These are phyloP conservation scores for Cryptosporidium ryanae DNA, from an alignment of 169 alveolate genomes.

Conservation along the genomic window DNA sequence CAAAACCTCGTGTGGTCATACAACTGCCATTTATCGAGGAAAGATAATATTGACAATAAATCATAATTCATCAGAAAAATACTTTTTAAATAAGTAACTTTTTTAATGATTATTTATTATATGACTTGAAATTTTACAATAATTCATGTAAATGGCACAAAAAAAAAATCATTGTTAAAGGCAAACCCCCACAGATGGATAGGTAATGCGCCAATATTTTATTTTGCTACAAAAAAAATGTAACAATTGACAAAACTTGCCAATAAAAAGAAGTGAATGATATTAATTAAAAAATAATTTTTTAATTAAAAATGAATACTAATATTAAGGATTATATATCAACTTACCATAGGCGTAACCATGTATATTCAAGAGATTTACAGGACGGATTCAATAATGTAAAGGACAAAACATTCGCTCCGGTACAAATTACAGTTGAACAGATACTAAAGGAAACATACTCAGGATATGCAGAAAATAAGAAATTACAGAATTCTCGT, in stretches of 20 bases:
- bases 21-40: conserved; percentile 48
- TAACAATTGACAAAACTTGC: conserved; percentile 18
- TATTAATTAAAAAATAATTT: background rate
- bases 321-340: conserved; percentile 34
- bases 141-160: too few relatives aligned
- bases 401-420: conserved; percentile 96
- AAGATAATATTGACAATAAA: conserved; percentile 21
- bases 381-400: conserved; percentile 81
- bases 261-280: background rate
- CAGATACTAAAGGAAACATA: conserved; percentile 93
- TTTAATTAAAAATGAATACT: background rate
- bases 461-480: conserved; percentile 11
- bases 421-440: conserved; percentile 98
- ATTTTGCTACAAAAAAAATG: conserved; percentile 4
- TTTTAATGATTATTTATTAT: too few relatives aligned
- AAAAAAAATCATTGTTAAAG: too few relatives aligned
- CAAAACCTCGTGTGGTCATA: conserved; percentile 47
- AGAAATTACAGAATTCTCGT: too few relatives aligned
- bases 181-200: conserved; percentile 56
- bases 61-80: conserved; percentile 20
- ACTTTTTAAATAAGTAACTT: too few relatives aligned
- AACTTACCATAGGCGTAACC: conserved; percentile 24
- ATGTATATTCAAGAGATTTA: conserved; percentile 4
- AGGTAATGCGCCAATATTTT: conserved; percentile 39
- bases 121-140: too few relatives aligned